Percentiles rank a stretch among this genome's conserved stretches.
Conservation (phyloP, 208 protist genomes). For the Acanthamoeba castellanii region DNA sequence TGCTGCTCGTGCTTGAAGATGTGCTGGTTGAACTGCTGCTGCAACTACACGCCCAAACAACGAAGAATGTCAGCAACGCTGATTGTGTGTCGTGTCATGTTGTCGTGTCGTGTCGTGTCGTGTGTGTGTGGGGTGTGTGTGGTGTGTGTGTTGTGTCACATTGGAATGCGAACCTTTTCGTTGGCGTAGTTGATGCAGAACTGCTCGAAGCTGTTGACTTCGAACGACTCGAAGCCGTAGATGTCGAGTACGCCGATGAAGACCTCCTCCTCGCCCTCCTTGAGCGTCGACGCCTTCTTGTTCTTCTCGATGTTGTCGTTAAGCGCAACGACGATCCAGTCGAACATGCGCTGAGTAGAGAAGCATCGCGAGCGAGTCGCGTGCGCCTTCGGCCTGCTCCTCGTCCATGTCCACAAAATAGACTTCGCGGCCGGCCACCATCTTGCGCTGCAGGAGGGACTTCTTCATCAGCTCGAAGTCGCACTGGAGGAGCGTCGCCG, state of each 20-base stretch:
- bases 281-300: constrained; percentile 10
- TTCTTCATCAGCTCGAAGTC: constrained; percentile 60
- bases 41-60: constrained; percentile 85
- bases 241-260: constrained; percentile 91
- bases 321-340: constrained; percentile 87
- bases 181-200: constrained; percentile 99
- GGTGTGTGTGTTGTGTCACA: too few species aligned
- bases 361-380: constrained; percentile 84
- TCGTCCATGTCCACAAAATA: constrained; percentile 67
- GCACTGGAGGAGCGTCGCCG: not conserved
- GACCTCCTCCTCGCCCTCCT: not conserved
- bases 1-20: constrained; percentile 90
- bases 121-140: too few species aligned
- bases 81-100: not conserved
- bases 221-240: constrained; percentile 95
- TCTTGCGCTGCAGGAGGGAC: constrained; percentile 55
- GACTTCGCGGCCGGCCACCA: constrained; percentile 44
- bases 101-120: constrained; percentile 6
- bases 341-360: constrained; percentile 89
- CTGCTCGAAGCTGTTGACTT: constrained; percentile 92
- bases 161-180: constrained; percentile 91
- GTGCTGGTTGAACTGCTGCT: constrained; percentile 93
- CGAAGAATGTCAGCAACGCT: not conserved
- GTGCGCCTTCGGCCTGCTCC: constrained; percentile 20
- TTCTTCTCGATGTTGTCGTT: constrained; percentile 75